Base-by-base conservation (phyloP, 1,284 basidiomycete genomes). In the Microbotryomycetes sp. region DNA sequence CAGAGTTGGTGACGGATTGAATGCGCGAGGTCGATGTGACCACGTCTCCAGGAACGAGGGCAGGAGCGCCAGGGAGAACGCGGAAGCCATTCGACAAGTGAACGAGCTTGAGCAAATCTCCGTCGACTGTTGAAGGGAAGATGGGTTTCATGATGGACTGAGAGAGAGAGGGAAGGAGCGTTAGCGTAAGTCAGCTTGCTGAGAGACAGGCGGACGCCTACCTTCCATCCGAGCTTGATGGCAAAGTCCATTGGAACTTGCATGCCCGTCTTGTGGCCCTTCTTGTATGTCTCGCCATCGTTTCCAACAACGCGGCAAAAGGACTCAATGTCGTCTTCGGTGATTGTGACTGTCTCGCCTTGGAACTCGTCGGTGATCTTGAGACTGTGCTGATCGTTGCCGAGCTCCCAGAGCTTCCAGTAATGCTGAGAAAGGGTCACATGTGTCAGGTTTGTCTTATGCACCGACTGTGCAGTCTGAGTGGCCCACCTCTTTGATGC, bases 21-120 rank as follows among this genome's bases (percentile, higher is more conserved):
- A 97, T 91, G 57, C 81, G 83, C 50, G 93, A 93, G 71, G 91
- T 87, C 18, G 92, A 87, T 57, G 85, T 86, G 81, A 93, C 97
- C 45, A 88, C 81, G 70, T 98, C 93, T 23, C 91, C 93, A 52
- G 84, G 91, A 69, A 82, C 79, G 58, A 97, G 82, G 54, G 88
- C 83, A 54, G 79, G 81, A 26, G 86, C 84, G 57, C 87, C 89
- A 29, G 88, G 82, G 60, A 96, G 78, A 74, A 93, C 82, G 64
- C 85, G 86, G 86, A 98, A 98, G 52, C 90, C 91, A 76, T 98
- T 98, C 45, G 91, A 91, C 35, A 98, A 83, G 76, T 98, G 96
- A 47, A 98, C 94, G 28, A 97, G 86, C 76, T 91, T 92, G 71
- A 98, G 81, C 29, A 98, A 78, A 75, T 97, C 93, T 0, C 92